Base-by-base conservation (phyloP, 371 early-diverging fungal species). In the Thermomucor indicae-seudaticae region DNA sequence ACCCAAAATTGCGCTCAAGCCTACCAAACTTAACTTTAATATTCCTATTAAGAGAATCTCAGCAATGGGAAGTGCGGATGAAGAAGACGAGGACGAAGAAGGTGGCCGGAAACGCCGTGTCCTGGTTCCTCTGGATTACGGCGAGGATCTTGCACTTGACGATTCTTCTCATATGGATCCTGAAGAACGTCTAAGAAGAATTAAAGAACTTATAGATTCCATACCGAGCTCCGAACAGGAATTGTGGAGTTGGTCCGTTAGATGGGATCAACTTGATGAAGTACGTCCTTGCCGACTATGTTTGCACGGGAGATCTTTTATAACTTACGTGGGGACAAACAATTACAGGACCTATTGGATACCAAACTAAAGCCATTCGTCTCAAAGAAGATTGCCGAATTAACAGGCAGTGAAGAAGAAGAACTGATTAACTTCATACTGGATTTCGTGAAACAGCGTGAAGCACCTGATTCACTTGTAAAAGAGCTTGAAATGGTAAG, bases 161-260 rank as follows among this genome's bases (percentile, higher is more conserved):
- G 45, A 27, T 12, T 22, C 51, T 8, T 47, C 59, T n/a, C 20
- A 49, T 25, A 16, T 55, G 28, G 54, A 60, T 35, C 56, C 64
- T 22, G 90, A 88, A 53, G 85, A 85, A 45, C 65, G 84, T 27
- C 66, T 64, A 6, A 58, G 60, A 37, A 78, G 75, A 41, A 70
- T 88, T 17, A 83, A 85, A 57, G 80, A 78, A 2, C 60, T 91
- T 23, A 81, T 90, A 41, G 78, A 75, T 32, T 67, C 72, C 27
- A 86, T 93, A 59, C 92, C 92, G n/a, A 80, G 88, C 2, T 90
- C 85, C n/a, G 71, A 82, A 41, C 77, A 84, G 17, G 86, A 81
- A 1, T 54, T 93, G 41, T 89, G 84, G 81, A 75, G 53, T 0
- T 93, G 89, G 84, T 51, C 67, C 16, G 78, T 93, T 11, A 80